Evolutionary conservation across 2,329 filamentous ascomycete species (phyloP), one percentile per base, ranked within the genome.

Genomic region (Aspergillus sp.): DNA sequence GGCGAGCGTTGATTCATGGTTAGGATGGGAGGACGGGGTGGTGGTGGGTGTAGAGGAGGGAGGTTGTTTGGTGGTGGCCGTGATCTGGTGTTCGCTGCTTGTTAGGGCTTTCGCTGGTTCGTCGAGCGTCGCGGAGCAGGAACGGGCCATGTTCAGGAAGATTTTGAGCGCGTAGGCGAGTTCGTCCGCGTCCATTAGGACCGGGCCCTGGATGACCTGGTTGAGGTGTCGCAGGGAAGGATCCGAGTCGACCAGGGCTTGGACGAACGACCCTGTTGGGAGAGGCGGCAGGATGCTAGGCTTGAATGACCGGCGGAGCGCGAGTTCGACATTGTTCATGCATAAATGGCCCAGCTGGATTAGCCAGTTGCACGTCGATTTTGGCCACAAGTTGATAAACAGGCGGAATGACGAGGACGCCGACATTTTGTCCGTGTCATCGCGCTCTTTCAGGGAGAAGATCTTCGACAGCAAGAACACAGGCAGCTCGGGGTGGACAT

Each of bases 311-410:
- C 50, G 55, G 17, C 58, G 53, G 19, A 64, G 44, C 10, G 61
- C 61, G 31, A 52, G 52, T 26, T 63, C 54, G 17, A 67, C 49
- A n/a, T 59, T 61, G 30, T 53, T 53, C 5, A 47, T 34, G 11
- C 52, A 60, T 3, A 68, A 35, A 16, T 63, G 51, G 12, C 62
- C 59, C 5, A 54, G 36, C 8, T 52, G 42, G 28, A 62, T 52
- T 8, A 68, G 53, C 63, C 63, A 67, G 19, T 56, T 39, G 31
- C 62, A 61, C 7, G 60, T 62, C 11, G 41, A 40, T 4, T 45
- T 40, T 3, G 62, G 61, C 48, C 60, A 60, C n/a, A 64, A 39
- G 4, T 38, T 44, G 34, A 61, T 43, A 12, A 41, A 48, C 10
- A 62, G 43, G 29, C 44, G 53, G 31, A 44, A 49, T 6, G 45